phyloP scores from a whole-genome alignment of 108 stramenopile species.

The Schizochytrium sp. region DNA sequence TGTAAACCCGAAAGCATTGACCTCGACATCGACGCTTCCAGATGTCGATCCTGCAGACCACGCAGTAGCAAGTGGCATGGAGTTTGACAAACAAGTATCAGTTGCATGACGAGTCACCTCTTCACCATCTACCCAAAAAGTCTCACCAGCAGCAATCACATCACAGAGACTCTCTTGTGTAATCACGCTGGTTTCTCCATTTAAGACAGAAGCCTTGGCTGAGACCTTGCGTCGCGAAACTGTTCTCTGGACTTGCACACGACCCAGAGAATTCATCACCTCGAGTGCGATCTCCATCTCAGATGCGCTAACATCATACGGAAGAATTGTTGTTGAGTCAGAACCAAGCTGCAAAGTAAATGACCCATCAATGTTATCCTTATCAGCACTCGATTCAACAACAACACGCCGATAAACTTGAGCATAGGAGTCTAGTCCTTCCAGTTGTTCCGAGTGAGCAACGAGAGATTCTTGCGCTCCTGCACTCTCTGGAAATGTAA shows the following conservation, averaged over 20 bases:
- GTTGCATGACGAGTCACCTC: conserved; percentile 3
- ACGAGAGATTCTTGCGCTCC: conserved; percentile 64
- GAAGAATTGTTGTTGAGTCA: conserved; percentile 61
- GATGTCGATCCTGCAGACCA: background rate
- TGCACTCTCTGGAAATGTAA: conserved; percentile 66
- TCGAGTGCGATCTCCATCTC: conserved; percentile 64
- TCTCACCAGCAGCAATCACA: conserved; percentile 32
- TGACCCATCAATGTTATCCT: conserved; percentile 65
- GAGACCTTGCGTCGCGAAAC: background rate
- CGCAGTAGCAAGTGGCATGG: background rate
- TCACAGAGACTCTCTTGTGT: conserved; percentile 36
- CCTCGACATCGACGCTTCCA: conserved; percentile 53
- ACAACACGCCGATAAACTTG: conserved; percentile 66
- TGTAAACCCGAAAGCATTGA: conserved; percentile 62
- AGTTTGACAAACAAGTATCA: background rate
- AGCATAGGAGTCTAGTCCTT: conserved; percentile 63
- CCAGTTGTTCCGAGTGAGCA: conserved; percentile 62
- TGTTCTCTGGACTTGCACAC: conserved; percentile 19
- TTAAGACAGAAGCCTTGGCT: background rate
- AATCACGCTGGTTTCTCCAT: conserved; percentile 7
- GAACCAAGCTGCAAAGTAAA: conserved; percentile 63
- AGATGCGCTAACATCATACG: conserved; percentile 52
- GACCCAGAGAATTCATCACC: conserved; percentile 63
- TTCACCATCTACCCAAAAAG: conserved; percentile 64
- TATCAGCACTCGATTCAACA: conserved; percentile 60